A percentile compares a stretch with the other conserved stretches of the same genome.
phyloP scores from a whole-genome alignment of 2,329 filamentous ascomycete genomes.

The Sporothrix mexicana region DNA sequence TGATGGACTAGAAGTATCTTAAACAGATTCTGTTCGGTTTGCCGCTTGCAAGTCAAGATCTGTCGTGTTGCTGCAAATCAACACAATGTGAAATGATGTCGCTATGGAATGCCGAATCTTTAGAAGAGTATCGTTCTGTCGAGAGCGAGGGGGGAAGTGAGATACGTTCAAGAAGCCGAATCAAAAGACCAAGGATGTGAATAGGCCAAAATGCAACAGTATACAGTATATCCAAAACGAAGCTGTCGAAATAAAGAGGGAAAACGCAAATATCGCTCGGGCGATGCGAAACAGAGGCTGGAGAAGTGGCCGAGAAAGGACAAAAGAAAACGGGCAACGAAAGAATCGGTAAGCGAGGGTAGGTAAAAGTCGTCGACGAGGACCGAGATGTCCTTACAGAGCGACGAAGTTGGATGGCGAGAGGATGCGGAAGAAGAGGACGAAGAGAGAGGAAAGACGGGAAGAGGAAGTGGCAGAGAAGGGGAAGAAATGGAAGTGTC shows the following conservation, averaged over 20 bases:
- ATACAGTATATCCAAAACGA: neutral
- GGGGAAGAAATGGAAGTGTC: constrained; percentile 13
- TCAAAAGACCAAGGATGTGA: neutral
- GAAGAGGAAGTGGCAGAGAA: constrained; percentile 23
- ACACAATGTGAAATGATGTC: neutral
- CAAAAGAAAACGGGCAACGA: neutral
- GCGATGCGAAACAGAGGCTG: neutral
- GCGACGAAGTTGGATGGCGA: neutral
- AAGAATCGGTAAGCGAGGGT: constrained; percentile 6
- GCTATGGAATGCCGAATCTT: neutral
- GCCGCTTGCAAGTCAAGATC: neutral
- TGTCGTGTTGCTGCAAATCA: neutral
- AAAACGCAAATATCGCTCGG: neutral
- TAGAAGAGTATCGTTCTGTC: neutral
- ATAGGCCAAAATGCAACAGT: neutral
- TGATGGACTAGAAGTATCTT: neutral
- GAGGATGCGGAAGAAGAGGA: neutral
- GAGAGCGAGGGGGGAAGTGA: neutral
- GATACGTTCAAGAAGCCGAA: neutral
- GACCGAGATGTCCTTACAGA: constrained; percentile 9
- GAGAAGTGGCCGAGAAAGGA: constrained; percentile 14
- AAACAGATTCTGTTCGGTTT: neutral
- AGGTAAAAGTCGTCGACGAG: constrained; percentile 1
- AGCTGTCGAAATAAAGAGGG: neutral
- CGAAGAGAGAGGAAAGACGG: neutral